Evolutionary conservation across 768 basidiomycete genomes (phyloP), one percentile per base, ranked within the genome.

Genomic region (Agrocybe pediades): DNA sequence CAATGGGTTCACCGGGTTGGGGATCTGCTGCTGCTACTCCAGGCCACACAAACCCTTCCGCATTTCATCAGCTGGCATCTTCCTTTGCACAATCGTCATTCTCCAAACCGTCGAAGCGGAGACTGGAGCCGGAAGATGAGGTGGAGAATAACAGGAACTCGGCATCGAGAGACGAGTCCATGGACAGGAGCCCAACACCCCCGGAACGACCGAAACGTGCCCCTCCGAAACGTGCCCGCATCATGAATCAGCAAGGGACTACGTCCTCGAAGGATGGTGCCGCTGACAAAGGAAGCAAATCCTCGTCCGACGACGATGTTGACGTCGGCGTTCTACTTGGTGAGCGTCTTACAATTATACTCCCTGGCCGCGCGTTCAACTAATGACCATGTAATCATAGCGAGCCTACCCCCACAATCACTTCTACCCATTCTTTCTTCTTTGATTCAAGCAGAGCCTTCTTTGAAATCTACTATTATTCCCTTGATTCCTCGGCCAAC

Each of bases 131-230:
- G 1, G 90, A 92, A 17, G 88, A 90, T n/a, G 85, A 88, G 24
- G 65, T 71, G 3, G 80, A 82, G 52, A 68, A 71, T 21, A 54
- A 49, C 48, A 65, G 65, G 56, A 57, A 70, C 59, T 48, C 71
- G 59, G 41, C 64, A 53, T 63, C 65, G 23, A 70, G 80, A 53
- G 90, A 91, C 60, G 81, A 88, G 48, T 78, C 84, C 15, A 93
- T 93, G 91, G 91, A 92, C 67, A 79, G 88, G 55, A 91, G 90
- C 59, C 90, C 91, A 7, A 91, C 91, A 2, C 88, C 90, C 15
- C n/a, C n/a, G n/a, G 91, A 94, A 68, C 79, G 88, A 41, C 82
- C 81, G 29, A 90, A 85, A 69, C 83, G 86, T 61, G 78, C 79
- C 5, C 75, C 83, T 29, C 86, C 85, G 16, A 92, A 92, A 69